Evolutionary conservation across 768 basidiomycete species (phyloP), one percentile per base, ranked within the genome.

Genomic region (Pisolithus albus): DNA sequence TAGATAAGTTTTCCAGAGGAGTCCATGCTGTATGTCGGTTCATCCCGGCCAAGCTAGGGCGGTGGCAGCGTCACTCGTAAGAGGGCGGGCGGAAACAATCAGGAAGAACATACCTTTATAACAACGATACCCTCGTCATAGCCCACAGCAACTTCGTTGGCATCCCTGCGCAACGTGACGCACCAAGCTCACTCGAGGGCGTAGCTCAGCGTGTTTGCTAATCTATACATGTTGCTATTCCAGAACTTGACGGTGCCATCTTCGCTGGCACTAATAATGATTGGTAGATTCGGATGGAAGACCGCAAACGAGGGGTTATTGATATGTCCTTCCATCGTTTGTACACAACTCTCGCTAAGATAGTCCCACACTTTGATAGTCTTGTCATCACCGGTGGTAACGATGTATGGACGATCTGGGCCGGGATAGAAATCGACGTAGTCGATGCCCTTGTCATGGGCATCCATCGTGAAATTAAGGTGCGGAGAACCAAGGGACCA

Each of bases 351-450:
- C 72, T 98, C 98, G 76, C 86, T 88, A 57, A 95, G 86, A 71
- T 98, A 98, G 73, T 98, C 95, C 95, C 95, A 99, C 46, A 98
- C 83, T 64, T 98, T 98, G 72, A 99, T 88, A 3, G 88, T 88
- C 74, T 92, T 88, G 77, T 99, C 96, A 69, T 98, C 96, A 50
- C 94, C 92, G 2, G 89, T 90, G 10, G 96, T 98, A 34, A 97
- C 87, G 47, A 99, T 79, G 65, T 97, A 99, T 0, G 96, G 96
- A 63, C 89, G 93, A 71, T 99, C 95, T 2, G 92, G 84, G 46
- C 94, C 94, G 4, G 95, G 93, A 60, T 98, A 98, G 72, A 97
- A 98, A 64, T 98, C 94, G 63, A 99, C 93, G 58, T 89, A 98
- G 75, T 99, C 98, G 64, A 98, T 95, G 39, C 96, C 96, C 72